A percentile compares a stretch with the other conserved stretches of the same genome.
phyloP scores from a whole-genome alignment of 352 stramenopile species.

The Globisporangium yorkense region DNA sequence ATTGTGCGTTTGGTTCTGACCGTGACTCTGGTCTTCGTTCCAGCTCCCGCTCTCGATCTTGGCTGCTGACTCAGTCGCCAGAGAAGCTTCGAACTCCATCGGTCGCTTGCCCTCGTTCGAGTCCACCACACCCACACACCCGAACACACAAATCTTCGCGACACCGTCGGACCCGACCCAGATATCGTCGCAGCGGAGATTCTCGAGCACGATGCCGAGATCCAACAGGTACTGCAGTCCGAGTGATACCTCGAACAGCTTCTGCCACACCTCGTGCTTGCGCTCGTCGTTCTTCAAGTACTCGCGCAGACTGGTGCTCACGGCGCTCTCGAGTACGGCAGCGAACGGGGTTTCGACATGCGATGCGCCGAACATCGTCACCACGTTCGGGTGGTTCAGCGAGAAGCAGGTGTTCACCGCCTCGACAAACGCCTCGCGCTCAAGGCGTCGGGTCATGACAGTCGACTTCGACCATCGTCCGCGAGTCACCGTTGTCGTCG shows the following conservation, averaged over 20 bases:
- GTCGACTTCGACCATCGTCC: not conserved
- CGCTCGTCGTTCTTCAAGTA: not conserved
- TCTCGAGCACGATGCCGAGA: not conserved
- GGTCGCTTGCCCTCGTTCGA: too few relatives aligned
- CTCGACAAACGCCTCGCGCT: not conserved
- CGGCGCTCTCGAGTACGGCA: not conserved
- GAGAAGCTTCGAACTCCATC: too few relatives aligned
- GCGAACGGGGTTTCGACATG: constrained; percentile 5
- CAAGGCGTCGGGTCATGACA: not conserved
- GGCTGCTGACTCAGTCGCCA: too few relatives aligned
- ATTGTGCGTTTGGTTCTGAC: not conserved
- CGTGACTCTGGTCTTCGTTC: not conserved
- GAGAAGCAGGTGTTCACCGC: constrained; percentile 19
- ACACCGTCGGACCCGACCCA: constrained; percentile 1
- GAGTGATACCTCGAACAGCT: constrained; percentile 9
- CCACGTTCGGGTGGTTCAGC: constrained; percentile 19
- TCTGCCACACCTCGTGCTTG: constrained; percentile 2
- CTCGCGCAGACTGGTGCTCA: constrained; percentile 1
- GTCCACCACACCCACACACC: not conserved
- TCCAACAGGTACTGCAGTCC: constrained; percentile 29
- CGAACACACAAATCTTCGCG: constrained; percentile 2
- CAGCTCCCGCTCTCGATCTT: too few relatives aligned
- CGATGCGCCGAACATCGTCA: constrained; percentile 12
- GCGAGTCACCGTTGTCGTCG: not conserved
- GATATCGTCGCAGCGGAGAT: not conserved